A percentile compares a stretch with the other conserved stretches of the same genome.
Conservation (phyloP, 768 basidiomycete genomes). For the Boletus reticulatus region DNA sequence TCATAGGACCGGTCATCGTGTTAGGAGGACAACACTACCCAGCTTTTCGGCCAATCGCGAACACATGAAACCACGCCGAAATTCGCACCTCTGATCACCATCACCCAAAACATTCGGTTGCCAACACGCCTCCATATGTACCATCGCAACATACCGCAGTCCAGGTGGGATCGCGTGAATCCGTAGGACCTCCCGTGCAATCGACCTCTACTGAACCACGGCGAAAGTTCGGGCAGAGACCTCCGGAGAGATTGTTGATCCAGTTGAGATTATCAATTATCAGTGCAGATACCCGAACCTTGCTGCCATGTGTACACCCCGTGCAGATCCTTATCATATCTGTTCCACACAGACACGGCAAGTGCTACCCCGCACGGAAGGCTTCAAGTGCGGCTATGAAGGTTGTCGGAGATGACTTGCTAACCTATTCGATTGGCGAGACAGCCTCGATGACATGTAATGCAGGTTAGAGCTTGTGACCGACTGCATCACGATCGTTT, state of each 20-base stretch:
- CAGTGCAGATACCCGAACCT: neutral
- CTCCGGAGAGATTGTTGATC: neutral
- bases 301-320: neutral
- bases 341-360: neutral
- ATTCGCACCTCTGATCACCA: neutral
- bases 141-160: conserved; percentile 11
- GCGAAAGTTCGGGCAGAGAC: neutral
- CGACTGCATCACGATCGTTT: neutral
- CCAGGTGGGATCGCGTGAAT: conserved; percentile 11
- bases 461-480: too few species aligned
- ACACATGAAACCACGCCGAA: neutral
- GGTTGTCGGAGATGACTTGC: neutral
- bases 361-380: neutral
- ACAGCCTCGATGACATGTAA: neutral
- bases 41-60: neutral
- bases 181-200: neutral
- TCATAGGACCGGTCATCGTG: neutral
- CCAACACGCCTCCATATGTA: conserved; percentile 3
- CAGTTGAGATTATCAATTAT: neutral
- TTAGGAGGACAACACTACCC: neutral
- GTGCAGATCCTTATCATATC: neutral
- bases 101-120: neutral
- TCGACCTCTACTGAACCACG: neutral
- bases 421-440: neutral
- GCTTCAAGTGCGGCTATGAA: neutral